phyloP scores from a whole-genome alignment of 305 asterid species.

The Lippia alba region DNA sequence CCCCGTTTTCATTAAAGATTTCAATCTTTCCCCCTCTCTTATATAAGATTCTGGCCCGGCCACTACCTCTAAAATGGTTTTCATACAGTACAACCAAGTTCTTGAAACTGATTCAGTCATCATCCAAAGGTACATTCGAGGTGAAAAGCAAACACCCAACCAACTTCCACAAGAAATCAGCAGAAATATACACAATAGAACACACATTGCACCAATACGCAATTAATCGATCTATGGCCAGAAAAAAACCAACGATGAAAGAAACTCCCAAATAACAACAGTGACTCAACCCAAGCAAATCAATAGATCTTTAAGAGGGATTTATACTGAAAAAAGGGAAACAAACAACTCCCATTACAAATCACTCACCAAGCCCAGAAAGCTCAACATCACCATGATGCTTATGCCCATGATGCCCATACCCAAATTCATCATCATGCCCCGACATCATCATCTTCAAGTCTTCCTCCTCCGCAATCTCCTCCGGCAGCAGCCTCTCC shows the following conservation, averaged over 20 bases:
- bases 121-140: background rate
- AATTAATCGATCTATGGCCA: background rate
- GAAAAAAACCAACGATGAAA: slow-evolving; percentile 2
- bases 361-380: slow-evolving; percentile 70
- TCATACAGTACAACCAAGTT: slow-evolving; percentile 14
- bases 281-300: background rate
- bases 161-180: slow-evolving; percentile 2
- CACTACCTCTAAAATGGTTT: slow-evolving; percentile 14
- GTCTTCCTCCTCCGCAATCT: slow-evolving; percentile 96
- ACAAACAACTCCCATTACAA: slow-evolving; percentile 5
- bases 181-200: background rate
- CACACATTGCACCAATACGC: slow-evolving; percentile 6
- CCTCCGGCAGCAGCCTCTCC: slow-evolving; percentile 71
- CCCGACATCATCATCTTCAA: slow-evolving; percentile 76
- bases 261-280: background rate
- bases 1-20: no score
- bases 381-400: slow-evolving; percentile 50
- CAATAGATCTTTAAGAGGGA: no score
- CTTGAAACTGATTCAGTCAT: slow-evolving; percentile 8
- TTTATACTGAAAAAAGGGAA: background rate
- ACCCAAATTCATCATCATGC: slow-evolving; percentile 39
- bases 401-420: slow-evolving; percentile 30
- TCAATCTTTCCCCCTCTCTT: no score
- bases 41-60: no score
- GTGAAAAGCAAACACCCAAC: background rate